These are phyloP conservation scores for Aspergillus mulundensis DNA, from an alignment of 495 filamentous ascomycete genomes.

Conservation along the genomic window DNA sequence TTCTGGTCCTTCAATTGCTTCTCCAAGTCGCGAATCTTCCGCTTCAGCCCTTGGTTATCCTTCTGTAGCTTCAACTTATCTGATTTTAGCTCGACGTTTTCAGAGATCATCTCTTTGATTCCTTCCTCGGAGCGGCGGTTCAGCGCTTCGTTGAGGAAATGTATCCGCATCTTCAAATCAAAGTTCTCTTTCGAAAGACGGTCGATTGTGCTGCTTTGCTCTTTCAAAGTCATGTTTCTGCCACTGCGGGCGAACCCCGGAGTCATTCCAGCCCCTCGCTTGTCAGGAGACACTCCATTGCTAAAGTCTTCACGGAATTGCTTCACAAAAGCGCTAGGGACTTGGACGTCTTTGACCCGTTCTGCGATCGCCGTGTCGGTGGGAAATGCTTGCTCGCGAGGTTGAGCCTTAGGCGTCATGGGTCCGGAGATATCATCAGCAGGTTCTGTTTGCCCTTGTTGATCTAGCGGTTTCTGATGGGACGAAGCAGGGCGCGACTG, in stretches of 20 bases:
- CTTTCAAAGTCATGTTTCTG: conserved; percentile 87
- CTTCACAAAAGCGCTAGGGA: conserved; percentile 81
- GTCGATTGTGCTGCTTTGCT: conserved; percentile 95
- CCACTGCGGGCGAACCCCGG: conserved; percentile 58
- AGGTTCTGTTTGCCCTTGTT: conserved; percentile 25
- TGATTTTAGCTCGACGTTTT: conserved; percentile 93
- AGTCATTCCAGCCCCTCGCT: conserved; percentile 43
- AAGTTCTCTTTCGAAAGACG: conserved; percentile 91
- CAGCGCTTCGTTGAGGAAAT: conserved; percentile 89
- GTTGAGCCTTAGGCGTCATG: conserved; percentile 47
- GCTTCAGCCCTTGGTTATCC: conserved; percentile 76
- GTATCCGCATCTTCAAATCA: conserved; percentile 94
- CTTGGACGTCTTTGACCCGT: conserved; percentile 80
- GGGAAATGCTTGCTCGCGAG: conserved; percentile 50
- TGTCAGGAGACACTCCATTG: conserved; percentile 53
- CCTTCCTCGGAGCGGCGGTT: conserved; percentile 94
- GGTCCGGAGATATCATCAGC: conserved; percentile 28
- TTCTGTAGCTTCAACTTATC: conserved; percentile 81
- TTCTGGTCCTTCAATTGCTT: conserved; percentile 68
- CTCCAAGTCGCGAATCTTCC: conserved; percentile 78
- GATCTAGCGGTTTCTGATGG: conserved; percentile 9
- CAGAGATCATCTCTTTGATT: conserved; percentile 93
- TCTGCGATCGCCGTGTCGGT: conserved; percentile 87
- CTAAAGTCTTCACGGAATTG: conserved; percentile 67
- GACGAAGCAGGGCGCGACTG: conserved; percentile 30